Evolutionary conservation across 768 basidiomycete genomes (phyloP).

Genomic region (Zangia roseola): DNA sequence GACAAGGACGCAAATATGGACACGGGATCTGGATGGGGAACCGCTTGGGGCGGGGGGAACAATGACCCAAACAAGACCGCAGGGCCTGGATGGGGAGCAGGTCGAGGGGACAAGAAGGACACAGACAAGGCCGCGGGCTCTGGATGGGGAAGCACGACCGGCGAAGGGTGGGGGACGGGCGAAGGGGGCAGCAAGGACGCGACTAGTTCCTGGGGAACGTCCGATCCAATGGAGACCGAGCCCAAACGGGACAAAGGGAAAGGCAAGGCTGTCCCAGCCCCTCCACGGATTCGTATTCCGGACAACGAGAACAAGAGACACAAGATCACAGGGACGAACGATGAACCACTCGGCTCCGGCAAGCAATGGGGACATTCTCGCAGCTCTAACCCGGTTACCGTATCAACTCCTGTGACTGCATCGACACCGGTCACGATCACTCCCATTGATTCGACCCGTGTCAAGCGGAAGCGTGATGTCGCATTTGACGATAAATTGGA

Average conservation of each 20-base stretch:
- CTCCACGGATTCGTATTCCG: constrained; percentile 28
- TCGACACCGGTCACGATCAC: constrained; percentile 17
- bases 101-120: constrained; percentile 6
- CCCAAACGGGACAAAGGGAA: constrained; percentile 8
- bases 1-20: background rate
- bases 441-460: constrained; percentile 14
- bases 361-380: constrained; percentile 17
- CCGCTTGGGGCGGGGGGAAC: background rate
- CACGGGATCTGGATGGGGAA: background rate
- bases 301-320: constrained; percentile 10
- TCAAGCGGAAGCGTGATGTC: constrained; percentile 27
- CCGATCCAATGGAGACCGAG: constrained; percentile 8
- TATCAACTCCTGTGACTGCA: constrained; percentile 6
- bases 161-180: constrained; percentile 6
- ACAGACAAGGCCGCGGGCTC: background rate
- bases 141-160: background rate
- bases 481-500: constrained; percentile 22
- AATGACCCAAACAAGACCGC: background rate
- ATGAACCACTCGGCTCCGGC: constrained; percentile 12
- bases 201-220: background rate
- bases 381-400: background rate
- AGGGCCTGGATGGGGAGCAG: background rate
- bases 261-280: constrained; percentile 13
- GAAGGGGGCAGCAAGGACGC: constrained; percentile 2
- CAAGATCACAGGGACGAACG: constrained; percentile 26